A percentile compares a stretch with the other conserved stretches of the same genome.
Evolutionary conservation across 495 filamentous ascomycete species (phyloP).

Genomic region (Tuber magnatum): DNA sequence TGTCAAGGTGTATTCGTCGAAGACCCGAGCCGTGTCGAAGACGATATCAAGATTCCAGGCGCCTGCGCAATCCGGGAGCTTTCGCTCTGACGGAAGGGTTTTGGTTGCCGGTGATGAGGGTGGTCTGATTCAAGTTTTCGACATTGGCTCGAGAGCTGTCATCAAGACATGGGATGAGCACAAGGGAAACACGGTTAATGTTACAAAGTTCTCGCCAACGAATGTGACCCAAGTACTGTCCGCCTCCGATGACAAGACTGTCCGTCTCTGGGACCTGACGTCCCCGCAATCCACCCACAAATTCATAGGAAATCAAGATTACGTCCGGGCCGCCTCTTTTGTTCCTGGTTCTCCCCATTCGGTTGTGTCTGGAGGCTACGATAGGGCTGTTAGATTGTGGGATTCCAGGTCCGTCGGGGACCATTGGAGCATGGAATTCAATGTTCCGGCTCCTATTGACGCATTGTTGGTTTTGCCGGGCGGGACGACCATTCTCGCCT

Average conservation of each 20-base stretch:
- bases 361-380: slow-evolving; percentile 83
- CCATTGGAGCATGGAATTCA: slow-evolving; percentile 76
- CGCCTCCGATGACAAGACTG: slow-evolving; percentile 80
- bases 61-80: slow-evolving; percentile 74
- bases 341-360: slow-evolving; percentile 71
- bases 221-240: slow-evolving; percentile 80
- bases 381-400: slow-evolving; percentile 88
- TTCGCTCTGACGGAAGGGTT: slow-evolving; percentile 80
- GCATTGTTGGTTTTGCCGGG: slow-evolving; percentile 74
- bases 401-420: slow-evolving; percentile 55
- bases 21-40: slow-evolving; percentile 79
- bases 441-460: slow-evolving; percentile 82
- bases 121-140: slow-evolving; percentile 89
- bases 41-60: slow-evolving; percentile 89
- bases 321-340: slow-evolving; percentile 78
- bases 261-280: slow-evolving; percentile 89
- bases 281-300: slow-evolving; percentile 63
- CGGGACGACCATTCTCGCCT: slow-evolving; percentile 76
- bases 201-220: slow-evolving; percentile 75
- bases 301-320: slow-evolving; percentile 86
- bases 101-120: slow-evolving; percentile 84
- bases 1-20: slow-evolving; percentile 84
- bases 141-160: slow-evolving; percentile 78
- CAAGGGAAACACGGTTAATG: slow-evolving; percentile 81
- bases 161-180: slow-evolving; percentile 94